These are phyloP conservation scores for Buddleja alternifolia DNA, from an alignment of 257 asterid species.

Conservation along the genomic window DNA sequence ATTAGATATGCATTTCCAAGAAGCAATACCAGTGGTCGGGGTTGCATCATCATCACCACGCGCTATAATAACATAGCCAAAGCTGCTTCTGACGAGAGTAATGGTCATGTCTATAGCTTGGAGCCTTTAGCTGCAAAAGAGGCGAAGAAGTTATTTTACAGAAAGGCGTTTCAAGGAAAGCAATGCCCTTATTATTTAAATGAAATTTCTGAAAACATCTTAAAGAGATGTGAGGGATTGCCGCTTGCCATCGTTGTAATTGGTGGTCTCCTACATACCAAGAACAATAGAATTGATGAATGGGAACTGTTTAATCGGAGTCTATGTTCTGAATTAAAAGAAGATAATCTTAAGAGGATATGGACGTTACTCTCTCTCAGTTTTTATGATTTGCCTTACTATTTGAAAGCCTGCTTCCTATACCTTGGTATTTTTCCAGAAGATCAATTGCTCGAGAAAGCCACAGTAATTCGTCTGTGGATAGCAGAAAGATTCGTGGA, in stretches of 20 bases:
- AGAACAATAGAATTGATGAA: neutral
- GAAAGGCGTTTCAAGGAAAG: conserved; percentile 25
- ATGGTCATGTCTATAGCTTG: conserved; percentile 19
- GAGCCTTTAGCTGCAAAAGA: conserved; percentile 15
- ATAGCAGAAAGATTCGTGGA: conserved; percentile 29
- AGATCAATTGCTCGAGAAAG: neutral
- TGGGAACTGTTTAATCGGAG: conserved; percentile 29
- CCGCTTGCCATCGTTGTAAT: conserved; percentile 13
- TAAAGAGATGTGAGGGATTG: conserved; percentile 4
- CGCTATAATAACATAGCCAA: neutral
- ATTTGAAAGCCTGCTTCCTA: conserved; percentile 13
- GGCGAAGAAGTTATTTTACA: neutral
- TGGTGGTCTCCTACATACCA: neutral
- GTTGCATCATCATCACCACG: neutral
- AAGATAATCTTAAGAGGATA: neutral
- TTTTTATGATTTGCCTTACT: conserved; percentile 25
- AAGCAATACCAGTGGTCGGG: neutral
- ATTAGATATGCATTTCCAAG: conserved; percentile 6
- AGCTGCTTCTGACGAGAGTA: neutral
- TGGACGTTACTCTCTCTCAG: conserved; percentile 21
- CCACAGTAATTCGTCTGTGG: conserved; percentile 26
- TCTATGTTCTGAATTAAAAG: conserved; percentile 30
- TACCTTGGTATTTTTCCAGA: conserved; percentile 25
- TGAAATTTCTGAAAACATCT: neutral
- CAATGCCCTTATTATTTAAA: conserved; percentile 17